A percentile compares a stretch with the other conserved stretches of the same genome.
Conservation (phyloP, 306 rosid genomes). For the Quercus parvula region DNA sequence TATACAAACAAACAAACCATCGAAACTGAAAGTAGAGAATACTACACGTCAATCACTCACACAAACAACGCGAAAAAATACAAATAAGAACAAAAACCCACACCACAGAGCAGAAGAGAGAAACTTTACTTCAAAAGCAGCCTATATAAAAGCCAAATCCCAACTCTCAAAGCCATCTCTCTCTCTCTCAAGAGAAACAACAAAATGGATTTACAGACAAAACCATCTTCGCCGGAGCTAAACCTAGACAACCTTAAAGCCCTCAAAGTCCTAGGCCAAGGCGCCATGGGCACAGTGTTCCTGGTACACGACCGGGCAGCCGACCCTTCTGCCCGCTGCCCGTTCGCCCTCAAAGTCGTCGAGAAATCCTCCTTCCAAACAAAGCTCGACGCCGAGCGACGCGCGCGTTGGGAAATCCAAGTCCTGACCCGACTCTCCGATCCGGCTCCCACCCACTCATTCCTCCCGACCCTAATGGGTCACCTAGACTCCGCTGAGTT, state of each 20-base stretch:
- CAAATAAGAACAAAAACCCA: background rate
- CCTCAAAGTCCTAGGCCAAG: conserved; percentile 71
- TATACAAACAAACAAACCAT: too few species aligned
- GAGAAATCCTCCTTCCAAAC: conserved; percentile 54
- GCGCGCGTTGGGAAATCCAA: conserved; percentile 80
- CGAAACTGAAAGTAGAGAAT: too few species aligned
- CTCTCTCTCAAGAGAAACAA: background rate
- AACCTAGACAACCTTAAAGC: conserved; percentile 53
- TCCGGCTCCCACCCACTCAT: conserved; percentile 45
- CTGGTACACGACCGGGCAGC: conserved; percentile 44
- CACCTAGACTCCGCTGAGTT: conserved; percentile 43
- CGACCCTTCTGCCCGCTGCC: conserved; percentile 26
- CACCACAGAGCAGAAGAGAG: background rate
- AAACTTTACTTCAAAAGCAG: background rate
- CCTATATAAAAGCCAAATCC: conserved; percentile 41
- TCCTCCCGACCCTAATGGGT: conserved; percentile 62
- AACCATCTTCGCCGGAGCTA: conserved; percentile 45
- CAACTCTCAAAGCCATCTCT: conserved; percentile 19
- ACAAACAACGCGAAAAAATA: background rate
- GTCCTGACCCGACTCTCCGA: conserved; percentile 59
- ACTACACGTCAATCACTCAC: background rate
- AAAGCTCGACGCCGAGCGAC: conserved; percentile 67
- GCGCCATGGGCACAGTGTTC: conserved; percentile 97
- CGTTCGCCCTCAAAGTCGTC: conserved; percentile 77
- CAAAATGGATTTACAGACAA: conserved; percentile 39